Conservation (phyloP, 306 rosid species). For the Begonia masoniana region DNA sequence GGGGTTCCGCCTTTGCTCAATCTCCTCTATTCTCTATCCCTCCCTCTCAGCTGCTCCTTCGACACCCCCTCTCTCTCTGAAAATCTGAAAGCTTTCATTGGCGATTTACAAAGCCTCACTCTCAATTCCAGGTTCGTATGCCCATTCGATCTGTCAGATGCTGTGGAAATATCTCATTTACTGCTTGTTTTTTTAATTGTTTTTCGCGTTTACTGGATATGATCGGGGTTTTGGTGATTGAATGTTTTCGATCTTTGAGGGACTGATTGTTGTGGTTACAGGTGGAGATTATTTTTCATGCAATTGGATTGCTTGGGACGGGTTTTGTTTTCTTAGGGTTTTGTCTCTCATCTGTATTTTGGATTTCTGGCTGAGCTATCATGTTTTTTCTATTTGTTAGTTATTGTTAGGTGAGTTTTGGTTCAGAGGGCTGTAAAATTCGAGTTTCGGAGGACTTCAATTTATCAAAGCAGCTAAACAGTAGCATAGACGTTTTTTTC, state of each 20-base stretch:
- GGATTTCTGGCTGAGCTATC: slow-evolving; percentile 3
- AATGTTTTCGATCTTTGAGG: slow-evolving; percentile 22
- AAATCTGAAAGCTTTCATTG: slow-evolving; percentile 50
- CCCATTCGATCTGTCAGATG: slow-evolving; percentile 46
- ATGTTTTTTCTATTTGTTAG: slow-evolving; percentile 18
- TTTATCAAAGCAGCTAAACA: no score
- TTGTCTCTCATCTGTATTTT: slow-evolving; percentile 14
- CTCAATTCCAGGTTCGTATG: slow-evolving; percentile 57
- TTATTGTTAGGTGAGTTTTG: slow-evolving; percentile 21
- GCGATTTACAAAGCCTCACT: slow-evolving; percentile 38
- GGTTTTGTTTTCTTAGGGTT: slow-evolving; percentile 19
- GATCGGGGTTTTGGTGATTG: slow-evolving; percentile 28
- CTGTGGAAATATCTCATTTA: slow-evolving; percentile 5
- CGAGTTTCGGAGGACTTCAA: no score
- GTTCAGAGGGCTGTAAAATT: slow-evolving; percentile 4
- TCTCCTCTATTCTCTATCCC: slow-evolving; percentile 15
- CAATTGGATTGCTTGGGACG: slow-evolving; percentile 18
- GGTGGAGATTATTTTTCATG: slow-evolving; percentile 10
- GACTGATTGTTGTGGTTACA: slow-evolving; percentile 13
- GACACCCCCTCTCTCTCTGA: slow-evolving; percentile 31
- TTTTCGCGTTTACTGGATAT: slow-evolving; percentile 17
- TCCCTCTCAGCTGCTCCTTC: no score
- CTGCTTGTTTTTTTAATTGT: neutral
- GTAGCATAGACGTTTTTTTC: no score
- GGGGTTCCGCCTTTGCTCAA: slow-evolving; percentile 35